Conservation (phyloP, 179 eudicot species). For the Beta macrorhiza region DNA sequence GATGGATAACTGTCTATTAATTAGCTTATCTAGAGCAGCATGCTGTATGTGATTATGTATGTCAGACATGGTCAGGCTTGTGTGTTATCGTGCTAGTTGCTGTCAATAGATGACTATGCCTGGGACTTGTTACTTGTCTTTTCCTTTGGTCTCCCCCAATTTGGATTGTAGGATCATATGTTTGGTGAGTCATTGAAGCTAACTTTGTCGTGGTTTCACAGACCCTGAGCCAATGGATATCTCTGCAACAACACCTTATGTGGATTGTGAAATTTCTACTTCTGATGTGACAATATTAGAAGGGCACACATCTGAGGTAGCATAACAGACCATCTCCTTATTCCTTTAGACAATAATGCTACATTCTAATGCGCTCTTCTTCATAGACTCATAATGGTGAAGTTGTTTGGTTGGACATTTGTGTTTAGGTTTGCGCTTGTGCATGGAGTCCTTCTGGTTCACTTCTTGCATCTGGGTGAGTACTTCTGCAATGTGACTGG, state of each 20-base stretch:
- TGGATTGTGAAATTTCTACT: conserved; percentile 57
- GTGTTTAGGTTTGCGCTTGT: conserved; percentile 83
- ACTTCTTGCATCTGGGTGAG: conserved; percentile 95
- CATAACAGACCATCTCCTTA: conserved; percentile 8
- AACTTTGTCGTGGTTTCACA: conserved; percentile 23
- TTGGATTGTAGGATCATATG: too few relatives aligned
- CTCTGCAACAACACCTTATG: conserved; percentile 37
- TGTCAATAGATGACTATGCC: too few relatives aligned
- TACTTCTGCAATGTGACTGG: conserved; percentile 2
- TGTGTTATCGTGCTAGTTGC: neutral
- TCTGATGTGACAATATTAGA: conserved; percentile 75
- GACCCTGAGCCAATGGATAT: conserved; percentile 84
- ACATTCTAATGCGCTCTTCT: neutral
- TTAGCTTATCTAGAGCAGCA: neutral
- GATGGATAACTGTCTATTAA: too few relatives aligned
- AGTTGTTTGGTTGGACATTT: conserved; percentile 5
- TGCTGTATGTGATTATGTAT: neutral
- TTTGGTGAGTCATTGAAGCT: neutral
- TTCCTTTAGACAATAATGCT: neutral
- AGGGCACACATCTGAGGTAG: conserved; percentile 96
- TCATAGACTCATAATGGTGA: neutral
- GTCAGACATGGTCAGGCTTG: neutral
- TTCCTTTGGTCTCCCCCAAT: too few relatives aligned
- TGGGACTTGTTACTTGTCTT: too few relatives aligned
- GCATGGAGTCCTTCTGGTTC: conserved; percentile 97